phyloP scores from a whole-genome alignment of 2,329 filamentous ascomycete genomes.

The Pyrenochaeta sp. region DNA sequence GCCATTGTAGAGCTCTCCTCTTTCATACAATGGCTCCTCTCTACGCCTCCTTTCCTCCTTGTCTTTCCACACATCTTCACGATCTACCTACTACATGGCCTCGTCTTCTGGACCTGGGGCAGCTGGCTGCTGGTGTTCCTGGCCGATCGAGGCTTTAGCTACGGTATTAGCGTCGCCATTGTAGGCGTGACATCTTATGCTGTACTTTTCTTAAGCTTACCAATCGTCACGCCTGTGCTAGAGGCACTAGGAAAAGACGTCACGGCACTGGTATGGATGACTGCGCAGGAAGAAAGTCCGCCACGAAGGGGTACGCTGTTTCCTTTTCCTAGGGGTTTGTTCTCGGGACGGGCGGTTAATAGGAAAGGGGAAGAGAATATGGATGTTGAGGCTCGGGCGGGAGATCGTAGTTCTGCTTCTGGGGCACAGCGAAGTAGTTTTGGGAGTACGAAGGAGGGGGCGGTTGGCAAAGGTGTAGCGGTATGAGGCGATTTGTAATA shows the following conservation, averaged over 20 bases:
- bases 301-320: constrained; percentile 43
- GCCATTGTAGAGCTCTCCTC: constrained; percentile 48
- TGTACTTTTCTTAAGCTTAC: constrained; percentile 42
- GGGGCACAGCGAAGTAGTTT: no score
- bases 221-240: constrained; percentile 50
- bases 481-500: no score
- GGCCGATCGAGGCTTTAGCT: constrained; percentile 38
- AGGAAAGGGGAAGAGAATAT: constrained; percentile 1
- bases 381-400: constrained; percentile 11
- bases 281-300: constrained; percentile 46
- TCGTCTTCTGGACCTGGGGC: constrained; percentile 57
- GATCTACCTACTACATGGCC: constrained; percentile 59
- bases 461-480: no score
- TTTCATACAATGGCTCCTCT: constrained; percentile 53
- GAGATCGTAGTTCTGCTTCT: no score
- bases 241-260: constrained; percentile 52
- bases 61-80: constrained; percentile 61
- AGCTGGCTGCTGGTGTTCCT: constrained; percentile 49
- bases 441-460: no score
- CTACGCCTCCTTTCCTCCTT: constrained; percentile 49
- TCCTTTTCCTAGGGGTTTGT: constrained; percentile 37
- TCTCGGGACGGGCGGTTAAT: constrained; percentile 19
- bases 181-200: constrained; percentile 49
- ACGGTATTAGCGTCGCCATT: constrained; percentile 46
- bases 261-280: constrained; percentile 49